These are phyloP conservation scores for Chytriomyces sp. DNA, from an alignment of 192 early-diverging fungal genomes.

Conservation along the genomic window DNA sequence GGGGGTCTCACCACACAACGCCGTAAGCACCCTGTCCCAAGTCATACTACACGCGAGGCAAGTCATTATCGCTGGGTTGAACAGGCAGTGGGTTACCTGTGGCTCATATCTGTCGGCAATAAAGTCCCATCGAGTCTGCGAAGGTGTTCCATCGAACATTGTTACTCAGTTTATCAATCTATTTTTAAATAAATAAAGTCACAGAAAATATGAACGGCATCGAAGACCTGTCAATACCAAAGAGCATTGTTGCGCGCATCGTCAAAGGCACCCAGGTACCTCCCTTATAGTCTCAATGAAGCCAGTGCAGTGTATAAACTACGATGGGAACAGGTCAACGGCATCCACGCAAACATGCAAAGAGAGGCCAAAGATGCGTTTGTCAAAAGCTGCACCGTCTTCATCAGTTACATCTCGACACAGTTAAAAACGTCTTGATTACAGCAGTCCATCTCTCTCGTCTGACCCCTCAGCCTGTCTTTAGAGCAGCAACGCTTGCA, in stretches of 20 bases:
- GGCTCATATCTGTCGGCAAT: not conserved
- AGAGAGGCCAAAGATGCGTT: conserved; percentile 27
- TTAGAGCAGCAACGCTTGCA: conserved; percentile 15
- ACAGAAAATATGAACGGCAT: conserved; percentile 19
- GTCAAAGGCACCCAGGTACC: conserved; percentile 4
- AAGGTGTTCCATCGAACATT: too few relatives aligned
- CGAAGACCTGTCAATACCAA: conserved; percentile 25
- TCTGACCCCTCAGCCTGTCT: not conserved
- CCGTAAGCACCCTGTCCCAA: conserved; percentile 92
- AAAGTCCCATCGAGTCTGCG: not conserved
- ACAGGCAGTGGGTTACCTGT: not conserved
- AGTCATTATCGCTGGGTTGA: not conserved
- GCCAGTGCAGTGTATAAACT: not conserved
- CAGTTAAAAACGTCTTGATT: not conserved
- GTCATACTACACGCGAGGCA: conserved; percentile 64
- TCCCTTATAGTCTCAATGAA: not conserved
- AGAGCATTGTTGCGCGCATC: conserved; percentile 22
- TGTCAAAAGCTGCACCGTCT: conserved; percentile 19
- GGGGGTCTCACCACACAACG: conserved; percentile 69
- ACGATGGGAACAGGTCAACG: not conserved
- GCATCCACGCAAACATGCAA: conserved; percentile 6
- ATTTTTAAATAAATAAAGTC: not conserved
- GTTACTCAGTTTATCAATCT: too few relatives aligned
- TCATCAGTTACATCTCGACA: conserved; percentile 26
- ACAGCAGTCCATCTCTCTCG: not conserved